Percentiles rank a stretch among this genome's conserved stretches.
phyloP scores from a whole-genome alignment of 768 basidiomycete genomes.

The Botryobasidium botryosum region DNA sequence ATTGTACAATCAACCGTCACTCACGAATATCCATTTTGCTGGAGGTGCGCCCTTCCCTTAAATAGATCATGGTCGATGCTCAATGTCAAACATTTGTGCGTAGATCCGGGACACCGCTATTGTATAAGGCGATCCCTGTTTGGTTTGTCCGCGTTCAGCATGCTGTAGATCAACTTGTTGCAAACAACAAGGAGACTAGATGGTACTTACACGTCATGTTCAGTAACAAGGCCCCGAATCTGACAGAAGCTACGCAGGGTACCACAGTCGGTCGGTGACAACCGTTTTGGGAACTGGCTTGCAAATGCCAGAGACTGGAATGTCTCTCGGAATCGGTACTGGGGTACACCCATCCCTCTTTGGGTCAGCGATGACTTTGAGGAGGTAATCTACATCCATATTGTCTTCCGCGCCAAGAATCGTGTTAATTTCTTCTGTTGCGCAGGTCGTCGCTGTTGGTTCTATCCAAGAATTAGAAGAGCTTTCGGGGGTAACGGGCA shows the following conservation, averaged over 20 bases:
- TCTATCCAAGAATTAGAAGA: conserved; percentile 79
- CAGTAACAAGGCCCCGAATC: not conserved
- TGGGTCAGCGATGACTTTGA: conserved; percentile 89
- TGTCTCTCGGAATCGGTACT: conserved; percentile 95
- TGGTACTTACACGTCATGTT: conserved; percentile 35
- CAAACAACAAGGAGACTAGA: conserved; percentile 76
- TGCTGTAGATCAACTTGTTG: conserved; percentile 70
- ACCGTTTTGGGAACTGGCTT: conserved; percentile 93
- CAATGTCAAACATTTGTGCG: conserved; percentile 3
- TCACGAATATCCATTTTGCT: conserved; percentile 95
- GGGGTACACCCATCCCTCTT: conserved; percentile 94
- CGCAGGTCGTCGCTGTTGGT: conserved; percentile 64
- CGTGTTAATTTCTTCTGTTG: conserved; percentile 3
- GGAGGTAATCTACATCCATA: conserved; percentile 37
- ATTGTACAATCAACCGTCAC: conserved; percentile 73
- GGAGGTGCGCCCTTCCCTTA: conserved; percentile 44
- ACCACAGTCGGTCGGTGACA: conserved; percentile 76
- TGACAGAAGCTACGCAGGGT: conserved; percentile 41
- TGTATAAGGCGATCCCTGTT: conserved; percentile 87
- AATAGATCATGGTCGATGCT: not conserved
- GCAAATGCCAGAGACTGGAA: conserved; percentile 99
- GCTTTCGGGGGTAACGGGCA: conserved; percentile 66
- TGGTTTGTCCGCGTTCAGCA: conserved; percentile 91
- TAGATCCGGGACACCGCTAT: conserved; percentile 86
- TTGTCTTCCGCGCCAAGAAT: conserved; percentile 3